Evolutionary conservation across 805 yeast genomes (phyloP).

Genomic region (Metschnikowia kofuensis): DNA sequence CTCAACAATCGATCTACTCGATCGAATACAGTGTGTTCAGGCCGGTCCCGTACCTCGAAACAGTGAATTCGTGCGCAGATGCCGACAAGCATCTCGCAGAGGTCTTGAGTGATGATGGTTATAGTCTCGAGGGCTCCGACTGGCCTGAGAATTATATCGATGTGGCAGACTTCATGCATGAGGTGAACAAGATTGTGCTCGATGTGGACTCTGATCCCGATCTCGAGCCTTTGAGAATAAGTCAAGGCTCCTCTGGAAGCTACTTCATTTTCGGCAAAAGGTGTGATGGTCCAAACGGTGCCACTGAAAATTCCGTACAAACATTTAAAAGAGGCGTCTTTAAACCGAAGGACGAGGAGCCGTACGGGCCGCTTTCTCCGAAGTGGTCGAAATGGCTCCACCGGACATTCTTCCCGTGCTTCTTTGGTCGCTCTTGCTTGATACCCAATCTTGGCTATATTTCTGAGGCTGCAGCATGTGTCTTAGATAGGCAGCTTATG

Average conservation of each 20-base stretch:
- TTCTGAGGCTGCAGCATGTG: slow-evolving; percentile 68
- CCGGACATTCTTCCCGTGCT: slow-evolving; percentile 71
- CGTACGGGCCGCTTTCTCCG: slow-evolving; percentile 74
- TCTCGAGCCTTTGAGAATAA: slow-evolving; percentile 50
- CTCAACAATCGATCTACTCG: slow-evolving; percentile 24
- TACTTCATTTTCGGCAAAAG: slow-evolving; percentile 45
- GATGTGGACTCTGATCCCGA: slow-evolving; percentile 43
- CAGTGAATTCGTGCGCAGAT: slow-evolving; percentile 20
- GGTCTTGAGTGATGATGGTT: slow-evolving; percentile 13
- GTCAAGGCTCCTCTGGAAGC: slow-evolving; percentile 69
- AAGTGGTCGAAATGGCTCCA: slow-evolving; percentile 82
- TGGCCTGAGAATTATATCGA: slow-evolving; percentile 24
- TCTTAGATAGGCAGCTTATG: slow-evolving; percentile 58
- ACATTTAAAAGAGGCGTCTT: slow-evolving; percentile 52
- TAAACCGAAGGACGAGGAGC: slow-evolving; percentile 80
- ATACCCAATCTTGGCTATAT: slow-evolving; percentile 72
- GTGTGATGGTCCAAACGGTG: slow-evolving; percentile 14
- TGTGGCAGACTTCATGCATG: slow-evolving; percentile 29
- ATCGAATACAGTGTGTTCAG: slow-evolving; percentile 57
- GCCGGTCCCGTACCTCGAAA: slow-evolving; percentile 23
- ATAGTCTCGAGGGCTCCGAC: slow-evolving; percentile 9
- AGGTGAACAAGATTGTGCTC: slow-evolving; percentile 42
- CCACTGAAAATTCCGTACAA: slow-evolving; percentile 2
- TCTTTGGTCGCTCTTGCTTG: slow-evolving; percentile 69
- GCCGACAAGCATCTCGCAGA: slow-evolving; percentile 13